phyloP scores from a whole-genome alignment of 169 alveolate species.

The Plasmodium gonderi region DNA sequence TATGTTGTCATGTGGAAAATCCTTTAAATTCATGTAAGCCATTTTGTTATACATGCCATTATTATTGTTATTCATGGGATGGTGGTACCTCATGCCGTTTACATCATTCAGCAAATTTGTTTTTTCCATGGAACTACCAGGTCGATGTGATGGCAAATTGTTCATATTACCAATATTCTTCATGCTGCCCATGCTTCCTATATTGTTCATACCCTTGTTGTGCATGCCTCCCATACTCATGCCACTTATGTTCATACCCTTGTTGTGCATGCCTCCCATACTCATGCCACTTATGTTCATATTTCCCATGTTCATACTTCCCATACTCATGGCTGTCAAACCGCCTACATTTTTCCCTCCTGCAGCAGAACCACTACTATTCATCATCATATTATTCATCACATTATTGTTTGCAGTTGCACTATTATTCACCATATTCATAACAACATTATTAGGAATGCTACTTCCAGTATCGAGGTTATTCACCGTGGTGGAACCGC shows the following conservation, averaged over 20 bases:
- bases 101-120: not conserved
- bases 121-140: constrained; percentile 12
- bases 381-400: not conserved
- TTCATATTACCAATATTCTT: too few species aligned
- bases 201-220: constrained; percentile 6
- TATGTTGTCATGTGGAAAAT: constrained; percentile 21
- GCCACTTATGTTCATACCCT: not conserved
- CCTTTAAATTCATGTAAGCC: constrained; percentile 15
- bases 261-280: not conserved
- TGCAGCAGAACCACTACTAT: not conserved
- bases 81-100: constrained; percentile 30
- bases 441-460: constrained; percentile 2
- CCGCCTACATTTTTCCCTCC: not conserved
- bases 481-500: not conserved
- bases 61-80: not conserved
- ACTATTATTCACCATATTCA: constrained; percentile 30
- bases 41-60: constrained; percentile 28
- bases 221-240: not conserved
- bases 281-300: not conserved
- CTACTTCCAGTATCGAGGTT: too few species aligned
- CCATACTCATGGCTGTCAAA: not conserved
- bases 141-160: not conserved
- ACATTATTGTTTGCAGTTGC: not conserved
- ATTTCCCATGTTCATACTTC: not conserved
- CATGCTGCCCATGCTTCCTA: not conserved